A percentile compares a stretch with the other conserved stretches of the same genome.
These are phyloP conservation scores for Russula foetens DNA, from an alignment of 768 basidiomycete species.

Conservation along the genomic window DNA sequence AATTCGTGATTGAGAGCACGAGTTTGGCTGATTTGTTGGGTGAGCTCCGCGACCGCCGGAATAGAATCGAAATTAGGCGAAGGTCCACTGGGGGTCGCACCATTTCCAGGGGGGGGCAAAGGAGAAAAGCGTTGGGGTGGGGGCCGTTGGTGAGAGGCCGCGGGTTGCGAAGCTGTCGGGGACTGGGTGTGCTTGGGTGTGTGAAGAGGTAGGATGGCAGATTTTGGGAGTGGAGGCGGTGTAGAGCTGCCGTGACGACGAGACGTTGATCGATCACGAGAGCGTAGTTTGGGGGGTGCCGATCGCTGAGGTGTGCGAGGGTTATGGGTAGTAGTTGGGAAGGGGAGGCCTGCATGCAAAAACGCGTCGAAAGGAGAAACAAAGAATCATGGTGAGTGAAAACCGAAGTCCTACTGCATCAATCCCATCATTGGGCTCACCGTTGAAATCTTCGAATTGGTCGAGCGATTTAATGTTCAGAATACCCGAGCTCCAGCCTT, in stretches of 20 bases:
- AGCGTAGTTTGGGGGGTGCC: slow-evolving; percentile 49
- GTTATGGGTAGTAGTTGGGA: slow-evolving; percentile 17
- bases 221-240: slow-evolving; percentile 79
- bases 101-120: slow-evolving; percentile 8
- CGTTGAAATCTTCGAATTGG: slow-evolving; percentile 56
- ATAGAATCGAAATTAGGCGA: slow-evolving; percentile 47
- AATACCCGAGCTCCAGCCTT: slow-evolving; percentile 72
- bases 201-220: slow-evolving; percentile 71
- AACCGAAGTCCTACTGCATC: slow-evolving; percentile 17
- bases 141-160: slow-evolving; percentile 15
- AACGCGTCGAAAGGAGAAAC: not conserved
- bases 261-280: slow-evolving; percentile 28
- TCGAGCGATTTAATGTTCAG: slow-evolving; percentile 68
- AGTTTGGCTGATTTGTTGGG: slow-evolving; percentile 60
- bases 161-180: slow-evolving; percentile 19
- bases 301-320: slow-evolving; percentile 21
- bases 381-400: slow-evolving; percentile 21
- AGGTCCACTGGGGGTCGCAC: slow-evolving; percentile 26
- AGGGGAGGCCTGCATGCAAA: slow-evolving; percentile 14
- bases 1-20: slow-evolving; percentile 60
- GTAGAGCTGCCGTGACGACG: slow-evolving; percentile 47
- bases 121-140: slow-evolving; percentile 12
- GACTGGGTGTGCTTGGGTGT: slow-evolving; percentile 36
- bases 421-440: slow-evolving; percentile 34
- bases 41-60: slow-evolving; percentile 63